phyloP scores from a whole-genome alignment of 768 basidiomycete species.

The Paxillus ammoniavirescens region DNA sequence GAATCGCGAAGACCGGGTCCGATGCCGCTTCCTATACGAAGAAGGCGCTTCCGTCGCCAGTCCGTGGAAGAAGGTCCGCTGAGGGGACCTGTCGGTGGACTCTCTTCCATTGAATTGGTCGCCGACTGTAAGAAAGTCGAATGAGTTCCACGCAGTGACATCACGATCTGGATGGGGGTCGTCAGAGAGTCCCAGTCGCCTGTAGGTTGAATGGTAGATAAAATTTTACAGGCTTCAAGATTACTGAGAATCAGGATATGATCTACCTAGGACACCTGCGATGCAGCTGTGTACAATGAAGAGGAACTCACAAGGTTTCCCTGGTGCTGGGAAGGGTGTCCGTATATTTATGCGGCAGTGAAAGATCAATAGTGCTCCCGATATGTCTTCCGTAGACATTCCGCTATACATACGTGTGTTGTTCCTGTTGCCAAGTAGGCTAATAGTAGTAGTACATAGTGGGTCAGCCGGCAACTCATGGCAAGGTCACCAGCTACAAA shows the following conservation, averaged over 20 bases:
- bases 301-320: too few relatives aligned
- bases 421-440: background rate
- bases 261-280: too few relatives aligned
- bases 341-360: too few relatives aligned
- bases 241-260: too few relatives aligned
- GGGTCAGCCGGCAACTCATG: background rate
- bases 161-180: conserved; percentile 1
- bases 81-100: conserved; percentile 34
- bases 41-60: conserved; percentile 60
- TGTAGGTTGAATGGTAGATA: background rate
- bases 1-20: background rate
- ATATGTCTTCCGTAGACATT: too few relatives aligned
- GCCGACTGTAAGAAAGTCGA: conserved; percentile 23
- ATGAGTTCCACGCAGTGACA: conserved; percentile 18
- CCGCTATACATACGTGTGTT: too few relatives aligned
- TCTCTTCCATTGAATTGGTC: conserved; percentile 5
- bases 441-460: too few relatives aligned
- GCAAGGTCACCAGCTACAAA: conserved; percentile 12
- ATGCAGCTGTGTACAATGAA: too few relatives aligned
- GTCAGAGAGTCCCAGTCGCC: background rate
- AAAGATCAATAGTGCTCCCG: too few relatives aligned
- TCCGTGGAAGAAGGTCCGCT: conserved; percentile 54
- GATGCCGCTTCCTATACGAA: conserved; percentile 44
- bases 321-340: too few relatives aligned
- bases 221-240: background rate